A percentile compares a stretch with the other conserved stretches of the same genome.
Evolutionary conservation across 306 rosid genomes (phyloP).

Genomic region (Cicer bijugum): DNA sequence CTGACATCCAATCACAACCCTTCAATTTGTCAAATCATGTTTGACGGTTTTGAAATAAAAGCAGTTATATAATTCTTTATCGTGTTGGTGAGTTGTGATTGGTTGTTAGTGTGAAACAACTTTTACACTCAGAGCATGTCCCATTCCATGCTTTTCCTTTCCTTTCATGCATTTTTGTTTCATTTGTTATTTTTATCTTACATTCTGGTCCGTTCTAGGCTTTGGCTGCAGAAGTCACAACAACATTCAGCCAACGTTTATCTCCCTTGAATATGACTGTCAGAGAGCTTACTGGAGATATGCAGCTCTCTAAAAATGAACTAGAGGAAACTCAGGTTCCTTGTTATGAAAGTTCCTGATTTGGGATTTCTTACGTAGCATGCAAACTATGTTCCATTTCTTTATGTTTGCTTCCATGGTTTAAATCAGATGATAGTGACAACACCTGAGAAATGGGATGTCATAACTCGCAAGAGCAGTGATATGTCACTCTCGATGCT

Average conservation of each 20-base stretch:
- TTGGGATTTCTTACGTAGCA: slow-evolving; percentile 37
- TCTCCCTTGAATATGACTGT: slow-evolving; percentile 92
- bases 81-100: too few relatives aligned
- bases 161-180: slow-evolving; percentile 35
- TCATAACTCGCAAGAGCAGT: slow-evolving; percentile 97
- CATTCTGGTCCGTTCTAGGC: slow-evolving; percentile 65
- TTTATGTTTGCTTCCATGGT: slow-evolving; percentile 25
- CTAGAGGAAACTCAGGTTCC: slow-evolving; percentile 97
- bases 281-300: slow-evolving; percentile 96
- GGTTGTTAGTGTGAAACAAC: too few relatives aligned
- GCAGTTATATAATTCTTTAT: too few relatives aligned
- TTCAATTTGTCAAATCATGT: too few relatives aligned
- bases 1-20: too few relatives aligned
- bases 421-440: slow-evolving; percentile 93
- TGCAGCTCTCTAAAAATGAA: slow-evolving; percentile 92
- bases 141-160: slow-evolving; percentile 1
- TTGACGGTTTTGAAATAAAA: too few relatives aligned
- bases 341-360: slow-evolving; percentile 39
- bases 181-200: slow-evolving; percentile 29
- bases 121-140: too few relatives aligned
- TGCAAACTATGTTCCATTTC: slow-evolving; percentile 36
- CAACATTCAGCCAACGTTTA: slow-evolving; percentile 91
- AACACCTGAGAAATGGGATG: slow-evolving; percentile 99
- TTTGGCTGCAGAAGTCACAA: slow-evolving; percentile 95
- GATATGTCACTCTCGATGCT: slow-evolving; percentile 96